phyloP scores from a whole-genome alignment of 805 yeast genomes.

The Wickerhamiella nectarea region DNA sequence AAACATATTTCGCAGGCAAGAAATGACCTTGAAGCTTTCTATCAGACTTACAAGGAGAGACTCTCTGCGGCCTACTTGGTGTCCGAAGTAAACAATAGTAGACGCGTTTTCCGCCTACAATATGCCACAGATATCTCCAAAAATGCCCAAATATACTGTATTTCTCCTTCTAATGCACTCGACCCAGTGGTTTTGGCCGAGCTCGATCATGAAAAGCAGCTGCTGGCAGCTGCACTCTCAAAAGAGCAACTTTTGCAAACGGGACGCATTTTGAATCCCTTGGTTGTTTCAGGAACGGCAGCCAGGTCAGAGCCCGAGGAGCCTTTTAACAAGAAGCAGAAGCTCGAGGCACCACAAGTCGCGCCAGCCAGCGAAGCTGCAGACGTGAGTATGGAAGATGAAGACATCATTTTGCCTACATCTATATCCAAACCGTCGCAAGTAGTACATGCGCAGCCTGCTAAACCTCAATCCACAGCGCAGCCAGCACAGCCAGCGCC shows the following conservation, averaged over 20 bases:
- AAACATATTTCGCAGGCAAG: not conserved
- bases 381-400: not conserved
- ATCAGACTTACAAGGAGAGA: not conserved
- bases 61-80: slow-evolving; percentile 4
- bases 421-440: not conserved
- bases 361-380: no score
- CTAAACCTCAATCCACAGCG: no score
- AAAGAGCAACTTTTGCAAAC: not conserved
- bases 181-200: slow-evolving; percentile 4
- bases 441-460: no score
- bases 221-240: not conserved
- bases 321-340: no score
- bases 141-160: not conserved
- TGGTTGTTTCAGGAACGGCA: not conserved
- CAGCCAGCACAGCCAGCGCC: no score
- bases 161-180: not conserved
- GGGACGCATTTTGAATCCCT: not conserved
- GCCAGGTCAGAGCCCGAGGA: no score
- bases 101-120: not conserved
- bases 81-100: not conserved
- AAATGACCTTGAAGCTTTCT: not conserved
- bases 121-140: not conserved
- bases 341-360: no score
- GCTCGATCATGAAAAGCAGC: not conserved
- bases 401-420: not conserved